Evolutionary conservation across 805 yeast genomes (phyloP).

Genomic region (Candida maltosa): DNA sequence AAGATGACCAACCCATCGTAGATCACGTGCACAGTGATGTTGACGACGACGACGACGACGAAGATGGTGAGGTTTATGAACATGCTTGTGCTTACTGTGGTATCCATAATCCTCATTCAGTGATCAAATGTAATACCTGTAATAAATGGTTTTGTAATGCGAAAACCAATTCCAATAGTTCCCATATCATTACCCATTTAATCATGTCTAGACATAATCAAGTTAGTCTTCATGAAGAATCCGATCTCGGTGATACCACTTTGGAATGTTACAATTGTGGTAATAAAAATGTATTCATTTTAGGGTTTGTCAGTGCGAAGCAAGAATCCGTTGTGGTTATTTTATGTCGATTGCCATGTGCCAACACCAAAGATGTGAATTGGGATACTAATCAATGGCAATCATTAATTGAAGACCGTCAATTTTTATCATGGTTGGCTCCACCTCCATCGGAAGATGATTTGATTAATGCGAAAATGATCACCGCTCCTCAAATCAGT

Average conservation of each 20-base stretch:
- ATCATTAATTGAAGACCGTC: constrained; percentile 75
- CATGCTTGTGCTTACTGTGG: constrained; percentile 70
- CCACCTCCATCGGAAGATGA: constrained; percentile 66
- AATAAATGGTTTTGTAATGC: constrained; percentile 89
- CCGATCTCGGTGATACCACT: constrained; percentile 82
- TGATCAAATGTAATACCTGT: constrained; percentile 75
- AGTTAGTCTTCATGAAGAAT: constrained; percentile 73
- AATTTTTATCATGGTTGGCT: constrained; percentile 80
- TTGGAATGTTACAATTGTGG: constrained; percentile 93
- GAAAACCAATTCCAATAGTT: constrained; percentile 50
- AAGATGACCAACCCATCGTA: too few relatives aligned
- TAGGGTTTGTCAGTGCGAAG: constrained; percentile 87
- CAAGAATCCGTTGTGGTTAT: constrained; percentile 83
- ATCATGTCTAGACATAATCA: constrained; percentile 74
- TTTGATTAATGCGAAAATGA: constrained; percentile 48
- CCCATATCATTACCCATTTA: constrained; percentile 84
- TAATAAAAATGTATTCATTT: constrained; percentile 67
- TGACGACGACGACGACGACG: not conserved
- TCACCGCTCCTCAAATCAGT: constrained; percentile 62
- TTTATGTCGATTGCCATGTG: constrained; percentile 85
- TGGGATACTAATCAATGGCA: constrained; percentile 93
- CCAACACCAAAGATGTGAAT: constrained; percentile 66
- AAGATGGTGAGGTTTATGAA: constrained; percentile 1
- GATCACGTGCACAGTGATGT: not conserved
- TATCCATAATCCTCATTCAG: constrained; percentile 56